These are phyloP conservation scores for Rhizophagus clarus DNA, from an alignment of 192 early-diverging fungal species.

Conservation along the genomic window DNA sequence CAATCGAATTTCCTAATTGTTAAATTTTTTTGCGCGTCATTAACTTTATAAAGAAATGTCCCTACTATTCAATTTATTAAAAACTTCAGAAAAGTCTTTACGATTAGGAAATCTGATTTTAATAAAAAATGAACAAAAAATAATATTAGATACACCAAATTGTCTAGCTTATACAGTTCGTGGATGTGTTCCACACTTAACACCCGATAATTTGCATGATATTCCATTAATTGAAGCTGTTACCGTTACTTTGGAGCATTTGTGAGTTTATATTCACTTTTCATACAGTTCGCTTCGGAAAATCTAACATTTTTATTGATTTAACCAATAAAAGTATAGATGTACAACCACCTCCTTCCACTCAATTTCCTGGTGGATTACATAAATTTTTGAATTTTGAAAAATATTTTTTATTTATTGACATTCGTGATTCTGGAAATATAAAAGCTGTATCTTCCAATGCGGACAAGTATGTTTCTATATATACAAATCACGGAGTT, in stretches of 20 bases:
- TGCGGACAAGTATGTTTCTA: constrained; percentile 54
- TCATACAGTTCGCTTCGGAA: background rate
- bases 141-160: constrained; percentile 50
- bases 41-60: background rate
- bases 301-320: background rate
- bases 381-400: constrained; percentile 53
- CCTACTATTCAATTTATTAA: constrained; percentile 9
- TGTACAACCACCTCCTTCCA: constrained; percentile 37
- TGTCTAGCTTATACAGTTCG: constrained; percentile 53
- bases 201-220: constrained; percentile 48
- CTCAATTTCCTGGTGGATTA: constrained; percentile 40
- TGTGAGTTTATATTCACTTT: constrained; percentile 29
- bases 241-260: constrained; percentile 52
- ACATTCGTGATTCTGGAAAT: constrained; percentile 51
- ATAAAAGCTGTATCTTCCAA: constrained; percentile 42
- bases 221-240: constrained; percentile 44
- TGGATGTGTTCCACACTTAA: constrained; percentile 58
- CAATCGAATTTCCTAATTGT: too few relatives aligned
- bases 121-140: background rate
- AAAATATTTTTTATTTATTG: constrained; percentile 48
- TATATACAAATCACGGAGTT: constrained; percentile 51
- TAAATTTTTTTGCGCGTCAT: too few relatives aligned
- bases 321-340: constrained; percentile 4
- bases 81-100: constrained; percentile 20
- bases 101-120: constrained; percentile 10